Conservation (phyloP, 2,329 filamentous ascomycete genomes). For the Hymenoscyphus occultus region DNA sequence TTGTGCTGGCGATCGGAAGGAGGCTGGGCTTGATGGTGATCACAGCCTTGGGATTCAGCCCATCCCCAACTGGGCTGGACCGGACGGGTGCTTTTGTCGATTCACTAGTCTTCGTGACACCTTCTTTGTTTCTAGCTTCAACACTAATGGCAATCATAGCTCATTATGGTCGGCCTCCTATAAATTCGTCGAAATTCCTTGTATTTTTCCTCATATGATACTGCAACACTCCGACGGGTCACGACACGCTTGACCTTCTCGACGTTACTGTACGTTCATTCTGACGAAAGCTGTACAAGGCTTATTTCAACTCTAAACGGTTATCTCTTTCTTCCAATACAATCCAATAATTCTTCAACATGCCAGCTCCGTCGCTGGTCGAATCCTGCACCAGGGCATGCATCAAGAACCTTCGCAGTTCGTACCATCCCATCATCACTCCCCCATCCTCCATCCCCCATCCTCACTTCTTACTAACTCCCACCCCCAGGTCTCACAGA, state of each 20-base stretch:
- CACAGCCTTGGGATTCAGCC: background rate
- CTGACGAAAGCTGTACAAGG: background rate
- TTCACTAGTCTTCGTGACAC: conserved; percentile 3
- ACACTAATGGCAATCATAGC: background rate
- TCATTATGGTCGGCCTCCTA: background rate
- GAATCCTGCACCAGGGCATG: conserved; percentile 51
- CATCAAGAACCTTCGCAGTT: conserved; percentile 49
- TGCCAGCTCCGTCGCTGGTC: conserved; percentile 50
- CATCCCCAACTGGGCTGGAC: background rate
- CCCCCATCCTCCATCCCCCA: background rate
- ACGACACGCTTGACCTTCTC: background rate
- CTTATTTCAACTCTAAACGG: background rate
- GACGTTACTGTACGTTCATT: no score
- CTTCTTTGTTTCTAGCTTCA: background rate
- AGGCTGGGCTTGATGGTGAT: background rate
- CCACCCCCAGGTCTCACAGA: conserved; percentile 54
- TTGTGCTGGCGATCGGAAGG: background rate
- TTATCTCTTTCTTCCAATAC: background rate
- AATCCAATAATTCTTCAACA: conserved; percentile 22
- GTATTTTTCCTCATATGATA: background rate
- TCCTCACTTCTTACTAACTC: conserved; percentile 12
- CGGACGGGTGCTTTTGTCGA: background rate
- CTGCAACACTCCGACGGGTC: background rate
- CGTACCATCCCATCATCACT: conserved; percentile 3
- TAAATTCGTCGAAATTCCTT: background rate